A percentile compares a stretch with the other conserved stretches of the same genome.
Conservation (phyloP, 208 protist genomes). For the Spongospora subterranea region DNA sequence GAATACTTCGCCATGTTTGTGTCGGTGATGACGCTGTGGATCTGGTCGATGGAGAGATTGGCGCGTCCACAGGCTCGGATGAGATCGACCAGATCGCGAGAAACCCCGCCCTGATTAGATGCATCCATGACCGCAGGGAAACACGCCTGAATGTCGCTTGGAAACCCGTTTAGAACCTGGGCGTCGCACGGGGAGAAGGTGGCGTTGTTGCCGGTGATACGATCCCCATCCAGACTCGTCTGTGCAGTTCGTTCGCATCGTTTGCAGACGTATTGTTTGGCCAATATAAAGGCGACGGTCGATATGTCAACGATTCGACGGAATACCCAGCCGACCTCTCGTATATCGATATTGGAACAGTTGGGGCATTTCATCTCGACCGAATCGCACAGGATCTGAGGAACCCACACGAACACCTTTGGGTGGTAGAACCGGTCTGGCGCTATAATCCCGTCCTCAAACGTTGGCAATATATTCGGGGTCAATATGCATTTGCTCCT, state of each 20-base stretch:
- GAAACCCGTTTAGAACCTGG: background rate
- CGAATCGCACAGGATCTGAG: background rate
- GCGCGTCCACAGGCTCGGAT: background rate
- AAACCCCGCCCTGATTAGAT: background rate
- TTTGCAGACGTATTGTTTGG: background rate
- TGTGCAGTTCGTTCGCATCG: background rate
- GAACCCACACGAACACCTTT: conserved; percentile 48
- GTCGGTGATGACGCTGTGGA: background rate
- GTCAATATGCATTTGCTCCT: background rate
- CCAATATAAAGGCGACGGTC: background rate
- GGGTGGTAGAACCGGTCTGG: conserved; percentile 28
- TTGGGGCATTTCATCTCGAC: background rate
- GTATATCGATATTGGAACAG: background rate
- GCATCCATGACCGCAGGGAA: conserved; percentile 34
- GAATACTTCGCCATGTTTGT: conserved; percentile 10
- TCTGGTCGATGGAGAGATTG: background rate
- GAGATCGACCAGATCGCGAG: background rate
- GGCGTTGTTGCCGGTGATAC: background rate
- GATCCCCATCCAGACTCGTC: background rate
- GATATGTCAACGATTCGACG: conserved; percentile 4
- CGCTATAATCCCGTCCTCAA: background rate
- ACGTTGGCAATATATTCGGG: background rate
- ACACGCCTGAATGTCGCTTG: background rate
- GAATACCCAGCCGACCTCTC: background rate
- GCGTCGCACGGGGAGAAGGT: conserved; percentile 19